Conservation (phyloP, 2,329 filamentous ascomycete species). For the Fusarium compactum region DNA sequence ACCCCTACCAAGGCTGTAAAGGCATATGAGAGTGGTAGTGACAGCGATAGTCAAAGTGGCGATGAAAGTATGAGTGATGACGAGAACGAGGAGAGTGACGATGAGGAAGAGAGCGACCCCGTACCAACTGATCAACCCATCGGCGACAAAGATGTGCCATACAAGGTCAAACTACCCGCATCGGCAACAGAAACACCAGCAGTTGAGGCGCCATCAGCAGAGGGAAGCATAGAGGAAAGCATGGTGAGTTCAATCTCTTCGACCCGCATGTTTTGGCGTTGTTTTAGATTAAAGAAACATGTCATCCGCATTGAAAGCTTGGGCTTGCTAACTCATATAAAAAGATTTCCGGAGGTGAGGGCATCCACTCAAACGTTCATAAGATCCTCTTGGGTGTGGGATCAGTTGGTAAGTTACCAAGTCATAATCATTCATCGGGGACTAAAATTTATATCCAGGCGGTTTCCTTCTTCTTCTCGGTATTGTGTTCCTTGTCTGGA, state of each 20-base stretch:
- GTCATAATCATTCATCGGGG: background rate
- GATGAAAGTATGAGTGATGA: conserved; percentile 15
- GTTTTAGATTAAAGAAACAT: conserved; percentile 4
- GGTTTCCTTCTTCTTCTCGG: conserved; percentile 41
- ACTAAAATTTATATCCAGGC: conserved; percentile 25
- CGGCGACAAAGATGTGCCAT: background rate
- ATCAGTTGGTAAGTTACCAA: conserved; percentile 37
- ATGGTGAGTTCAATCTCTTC: conserved; percentile 36
- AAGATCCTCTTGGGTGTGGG: conserved; percentile 44
- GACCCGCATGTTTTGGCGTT: background rate
- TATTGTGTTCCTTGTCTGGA: conserved; percentile 43
- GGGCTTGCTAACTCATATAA: conserved; percentile 17
- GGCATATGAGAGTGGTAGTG: background rate
- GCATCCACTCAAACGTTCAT: conserved; percentile 40
- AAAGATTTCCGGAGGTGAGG: conserved; percentile 28
- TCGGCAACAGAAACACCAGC: conserved; percentile 7
- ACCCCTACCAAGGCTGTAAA: background rate
- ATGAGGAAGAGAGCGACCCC: conserved; percentile 1
- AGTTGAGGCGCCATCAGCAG: conserved; percentile 27
- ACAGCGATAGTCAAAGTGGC: conserved; percentile 2
- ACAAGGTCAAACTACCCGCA: conserved; percentile 6
- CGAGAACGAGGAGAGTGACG: background rate
- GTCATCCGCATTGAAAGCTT: background rate
- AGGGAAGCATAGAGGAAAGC: conserved; percentile 16
- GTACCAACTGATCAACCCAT: background rate